phyloP scores from a whole-genome alignment of 169 alveolate species.

The Plasmodium falciparum region DNA sequence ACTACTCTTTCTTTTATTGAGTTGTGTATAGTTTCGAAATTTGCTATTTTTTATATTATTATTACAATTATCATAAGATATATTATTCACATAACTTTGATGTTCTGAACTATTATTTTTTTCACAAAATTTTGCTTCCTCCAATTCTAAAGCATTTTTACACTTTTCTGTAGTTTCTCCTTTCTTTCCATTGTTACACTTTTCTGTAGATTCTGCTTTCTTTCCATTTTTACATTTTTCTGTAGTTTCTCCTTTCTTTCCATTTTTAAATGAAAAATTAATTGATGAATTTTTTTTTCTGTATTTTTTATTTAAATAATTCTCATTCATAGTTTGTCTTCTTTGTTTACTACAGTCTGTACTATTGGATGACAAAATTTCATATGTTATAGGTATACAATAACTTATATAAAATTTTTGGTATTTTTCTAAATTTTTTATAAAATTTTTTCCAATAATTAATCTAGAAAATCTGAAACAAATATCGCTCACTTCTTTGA shows the following conservation, averaged over 20 bases:
- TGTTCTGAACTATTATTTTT: background rate
- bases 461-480: constrained; percentile 12
- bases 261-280: background rate
- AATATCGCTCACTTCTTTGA: background rate
- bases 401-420: constrained; percentile 15
- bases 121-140: background rate
- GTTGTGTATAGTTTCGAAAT: constrained; percentile 16
- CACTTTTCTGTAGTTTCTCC: background rate
- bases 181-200: background rate
- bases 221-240: background rate
- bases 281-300: background rate
- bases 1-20: background rate
- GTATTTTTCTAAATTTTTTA: constrained; percentile 9
- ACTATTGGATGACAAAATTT: background rate
- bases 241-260: background rate
- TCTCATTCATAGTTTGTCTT: background rate
- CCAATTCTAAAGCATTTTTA: background rate
- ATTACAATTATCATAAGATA: background rate
- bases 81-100: background rate
- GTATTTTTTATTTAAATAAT: background rate
- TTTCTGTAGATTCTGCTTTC: background rate
- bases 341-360: background rate
- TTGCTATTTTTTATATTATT: background rate
- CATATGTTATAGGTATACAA: constrained; percentile 33
- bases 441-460: constrained; percentile 1